Conservation (phyloP, 768 basidiomycete genomes). For the Tephrocybe sp. region DNA sequence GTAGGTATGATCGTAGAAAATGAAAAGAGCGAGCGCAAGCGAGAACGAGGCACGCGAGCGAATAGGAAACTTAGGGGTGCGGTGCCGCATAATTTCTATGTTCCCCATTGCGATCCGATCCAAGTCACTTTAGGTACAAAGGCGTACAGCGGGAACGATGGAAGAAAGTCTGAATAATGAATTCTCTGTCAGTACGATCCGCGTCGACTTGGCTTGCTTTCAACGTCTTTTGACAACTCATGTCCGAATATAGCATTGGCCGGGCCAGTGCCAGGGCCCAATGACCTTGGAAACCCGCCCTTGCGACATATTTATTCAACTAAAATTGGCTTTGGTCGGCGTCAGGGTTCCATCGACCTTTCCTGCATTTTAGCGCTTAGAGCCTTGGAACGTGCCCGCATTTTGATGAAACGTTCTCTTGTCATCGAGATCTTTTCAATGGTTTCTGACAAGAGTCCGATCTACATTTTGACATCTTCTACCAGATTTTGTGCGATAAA, state of each 20-base stretch:
- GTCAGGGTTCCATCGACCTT: constrained; percentile 4
- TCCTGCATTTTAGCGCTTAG: not conserved
- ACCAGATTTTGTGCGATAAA: constrained; percentile 9
- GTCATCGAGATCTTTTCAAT: constrained; percentile 16
- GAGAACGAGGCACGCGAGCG: not conserved
- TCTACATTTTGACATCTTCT: constrained; percentile 19
- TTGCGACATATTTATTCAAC: not conserved
- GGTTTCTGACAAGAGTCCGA: constrained; percentile 15
- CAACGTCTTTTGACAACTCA: constrained; percentile 15
- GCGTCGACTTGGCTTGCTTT: constrained; percentile 15
- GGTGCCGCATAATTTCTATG: constrained; percentile 1
- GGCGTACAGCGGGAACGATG: not conserved
- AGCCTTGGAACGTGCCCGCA: constrained; percentile 14
- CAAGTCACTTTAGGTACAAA: not conserved
- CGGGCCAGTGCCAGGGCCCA: constrained; percentile 5
- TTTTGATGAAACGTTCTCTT: constrained; percentile 22
- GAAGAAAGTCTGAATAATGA: constrained; percentile 11
- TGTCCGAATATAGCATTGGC: constrained; percentile 16
- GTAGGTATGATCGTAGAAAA: constrained; percentile 12
- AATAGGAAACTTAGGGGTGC: not conserved
- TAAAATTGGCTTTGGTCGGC: not conserved
- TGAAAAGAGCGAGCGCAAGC: constrained; percentile 9
- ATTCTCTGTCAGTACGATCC: constrained; percentile 23
- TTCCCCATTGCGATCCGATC: not conserved
- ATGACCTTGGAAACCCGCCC: constrained; percentile 6